Evolutionary conservation across 495 filamentous ascomycete genomes (phyloP).

Genomic region (Annulohypoxylon stygium): DNA sequence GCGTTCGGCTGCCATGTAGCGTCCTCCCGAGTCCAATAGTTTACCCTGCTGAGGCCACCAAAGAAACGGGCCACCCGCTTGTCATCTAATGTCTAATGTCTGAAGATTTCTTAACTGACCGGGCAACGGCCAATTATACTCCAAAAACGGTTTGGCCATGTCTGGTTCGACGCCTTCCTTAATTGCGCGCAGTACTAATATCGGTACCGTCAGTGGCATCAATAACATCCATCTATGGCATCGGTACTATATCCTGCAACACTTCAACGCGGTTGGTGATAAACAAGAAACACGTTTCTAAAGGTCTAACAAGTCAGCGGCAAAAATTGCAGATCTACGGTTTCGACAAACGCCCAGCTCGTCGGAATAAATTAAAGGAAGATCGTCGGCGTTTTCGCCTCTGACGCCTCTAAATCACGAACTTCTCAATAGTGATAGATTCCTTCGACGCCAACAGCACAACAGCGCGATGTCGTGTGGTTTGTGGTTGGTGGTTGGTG

Average conservation of each 20-base stretch:
- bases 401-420: conserved; percentile 14
- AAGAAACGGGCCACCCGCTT: conserved; percentile 33
- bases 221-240: background rate
- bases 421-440: conserved; percentile 23
- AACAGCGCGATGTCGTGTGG: conserved; percentile 38
- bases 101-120: conserved; percentile 44
- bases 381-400: conserved; percentile 19
- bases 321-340: conserved; percentile 25
- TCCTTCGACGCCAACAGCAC: conserved; percentile 30
- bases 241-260: background rate
- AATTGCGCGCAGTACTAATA: conserved; percentile 28
- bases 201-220: background rate
- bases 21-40: conserved; percentile 44
- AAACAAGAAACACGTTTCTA: conserved; percentile 18
- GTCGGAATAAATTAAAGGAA: conserved; percentile 25
- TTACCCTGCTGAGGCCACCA: conserved; percentile 36
- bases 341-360: conserved; percentile 22
- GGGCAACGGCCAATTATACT: conserved; percentile 40
- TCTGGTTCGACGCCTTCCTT: conserved; percentile 45
- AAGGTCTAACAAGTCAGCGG: conserved; percentile 9
- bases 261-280: conserved; percentile 15
- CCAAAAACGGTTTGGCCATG: conserved; percentile 32
- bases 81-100: conserved; percentile 24
- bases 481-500: conserved; percentile 27
- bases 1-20: conserved; percentile 45